Conservation (phyloP, 2,329 filamentous ascomycete genomes). For the Paecilomyces sp. region DNA sequence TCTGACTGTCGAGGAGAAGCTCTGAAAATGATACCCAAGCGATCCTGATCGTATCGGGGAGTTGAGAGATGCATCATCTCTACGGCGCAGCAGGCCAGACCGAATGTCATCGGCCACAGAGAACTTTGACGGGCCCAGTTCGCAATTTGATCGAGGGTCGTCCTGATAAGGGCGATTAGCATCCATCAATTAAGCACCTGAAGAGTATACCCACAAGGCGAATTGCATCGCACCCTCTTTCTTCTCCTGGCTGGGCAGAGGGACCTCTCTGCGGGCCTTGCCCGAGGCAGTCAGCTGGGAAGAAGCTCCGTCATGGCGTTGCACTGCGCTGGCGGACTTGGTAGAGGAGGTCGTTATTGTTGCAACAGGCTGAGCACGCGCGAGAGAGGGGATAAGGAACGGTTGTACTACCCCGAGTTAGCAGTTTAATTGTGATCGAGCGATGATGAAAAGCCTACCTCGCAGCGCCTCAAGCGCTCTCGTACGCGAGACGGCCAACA, state of each 20-base stretch:
- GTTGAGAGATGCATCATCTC: conserved; percentile 95
- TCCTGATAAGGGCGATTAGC: conserved; percentile 16
- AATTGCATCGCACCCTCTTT: conserved; percentile 47
- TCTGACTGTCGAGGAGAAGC: conserved; percentile 79
- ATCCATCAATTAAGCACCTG: neutral
- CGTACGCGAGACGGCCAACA: conserved; percentile 21
- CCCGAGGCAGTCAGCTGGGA: conserved; percentile 34
- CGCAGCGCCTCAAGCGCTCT: conserved; percentile 18
- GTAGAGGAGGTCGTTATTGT: conserved; percentile 37
- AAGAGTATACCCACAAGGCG: conserved; percentile 34
- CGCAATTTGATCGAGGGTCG: conserved; percentile 60
- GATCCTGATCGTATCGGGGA: conserved; percentile 83
- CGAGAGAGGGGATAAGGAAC: conserved; percentile 18
- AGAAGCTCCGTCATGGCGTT: conserved; percentile 25
- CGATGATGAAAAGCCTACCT: conserved; percentile 13
- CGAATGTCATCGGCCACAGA: conserved; percentile 88
- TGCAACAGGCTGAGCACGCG: conserved; percentile 29
- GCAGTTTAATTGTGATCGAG: conserved; percentile 6
- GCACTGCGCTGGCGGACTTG: conserved; percentile 36
- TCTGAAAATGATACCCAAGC: conserved; percentile 81
- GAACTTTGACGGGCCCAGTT: conserved; percentile 87
- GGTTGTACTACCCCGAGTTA: conserved; percentile 21
- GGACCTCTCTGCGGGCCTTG: conserved; percentile 41
- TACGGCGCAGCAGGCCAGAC: conserved; percentile 81
- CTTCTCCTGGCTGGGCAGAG: conserved; percentile 43